Evolutionary conservation across 139 green algal genomes (phyloP).

Genomic region (Picochlorum sp.): DNA sequence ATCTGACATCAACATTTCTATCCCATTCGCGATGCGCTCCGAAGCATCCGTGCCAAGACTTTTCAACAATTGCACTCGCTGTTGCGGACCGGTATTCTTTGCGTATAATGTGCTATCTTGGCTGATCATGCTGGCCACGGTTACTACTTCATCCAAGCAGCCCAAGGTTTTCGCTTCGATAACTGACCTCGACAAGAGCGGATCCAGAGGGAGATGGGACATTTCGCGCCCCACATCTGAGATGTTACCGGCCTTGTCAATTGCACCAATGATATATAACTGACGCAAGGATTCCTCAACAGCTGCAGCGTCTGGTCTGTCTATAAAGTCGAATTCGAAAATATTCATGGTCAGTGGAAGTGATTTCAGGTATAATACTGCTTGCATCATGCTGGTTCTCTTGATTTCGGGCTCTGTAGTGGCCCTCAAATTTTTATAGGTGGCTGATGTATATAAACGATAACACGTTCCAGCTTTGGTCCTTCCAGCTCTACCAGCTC

Average conservation of each 20-base stretch:
- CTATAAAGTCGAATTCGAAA: conserved; percentile 90
- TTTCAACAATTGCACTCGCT: conserved; percentile 8
- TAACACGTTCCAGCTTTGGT: conserved; percentile 85
- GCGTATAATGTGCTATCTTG: conserved; percentile 64
- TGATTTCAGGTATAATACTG: conserved; percentile 90
- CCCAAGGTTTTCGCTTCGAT: conserved; percentile 63
- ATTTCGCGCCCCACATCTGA: conserved; percentile 45
- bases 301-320: conserved; percentile 49
- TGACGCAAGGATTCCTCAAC: conserved; percentile 75
- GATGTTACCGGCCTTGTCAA: conserved; percentile 73
- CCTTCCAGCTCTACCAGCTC: conserved; percentile 77
- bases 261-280: conserved; percentile 81
- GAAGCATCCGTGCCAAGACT: conserved; percentile 1
- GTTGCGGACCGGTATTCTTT: conserved; percentile 37
- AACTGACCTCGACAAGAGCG: conserved; percentile 65
- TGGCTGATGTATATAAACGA: conserved; percentile 80
- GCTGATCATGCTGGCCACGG: conserved; percentile 77
- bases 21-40: not conserved
- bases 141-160: conserved; percentile 63
- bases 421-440: conserved; percentile 78
- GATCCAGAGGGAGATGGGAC: conserved; percentile 73
- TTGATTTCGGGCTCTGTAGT: conserved; percentile 85
- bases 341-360: conserved; percentile 75
- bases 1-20: conserved; percentile 43
- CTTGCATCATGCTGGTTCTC: conserved; percentile 67